Percentiles rank a stretch among this genome's conserved stretches.
phyloP scores from a whole-genome alignment of 805 yeast genomes.

The Zygoascus tannicola region DNA sequence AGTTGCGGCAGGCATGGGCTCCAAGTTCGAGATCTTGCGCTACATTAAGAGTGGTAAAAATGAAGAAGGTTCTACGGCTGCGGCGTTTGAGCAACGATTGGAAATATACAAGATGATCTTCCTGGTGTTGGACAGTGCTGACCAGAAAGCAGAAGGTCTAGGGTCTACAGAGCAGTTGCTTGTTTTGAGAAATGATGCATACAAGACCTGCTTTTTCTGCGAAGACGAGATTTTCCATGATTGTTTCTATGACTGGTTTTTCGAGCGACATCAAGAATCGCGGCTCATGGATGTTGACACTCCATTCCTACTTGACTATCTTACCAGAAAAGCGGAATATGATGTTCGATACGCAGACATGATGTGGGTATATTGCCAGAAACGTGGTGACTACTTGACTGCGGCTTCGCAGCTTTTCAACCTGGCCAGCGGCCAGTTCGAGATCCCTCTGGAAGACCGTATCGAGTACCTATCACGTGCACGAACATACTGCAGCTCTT shows the following conservation, averaged over 20 bases:
- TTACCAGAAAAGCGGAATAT: constrained; percentile 40
- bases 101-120: constrained; percentile 67
- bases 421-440: constrained; percentile 62
- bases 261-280: constrained; percentile 65
- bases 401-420: constrained; percentile 79
- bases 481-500: constrained; percentile 83
- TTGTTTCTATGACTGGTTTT: constrained; percentile 88
- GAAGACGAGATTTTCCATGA: constrained; percentile 84
- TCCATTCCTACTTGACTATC: constrained; percentile 66
- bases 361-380: constrained; percentile 83
- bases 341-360: constrained; percentile 70
- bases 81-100: constrained; percentile 42
- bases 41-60: constrained; percentile 45
- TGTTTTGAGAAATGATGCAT: constrained; percentile 56
- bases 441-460: constrained; percentile 58
- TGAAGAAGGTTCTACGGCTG: constrained; percentile 42
- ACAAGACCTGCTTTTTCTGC: constrained; percentile 61
- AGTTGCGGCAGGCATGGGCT: constrained; percentile 61
- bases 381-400: constrained; percentile 61
- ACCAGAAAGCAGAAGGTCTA: constrained; percentile 33
- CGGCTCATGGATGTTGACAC: constrained; percentile 73
- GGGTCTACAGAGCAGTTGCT: background rate
- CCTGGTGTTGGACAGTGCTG: constrained; percentile 62
- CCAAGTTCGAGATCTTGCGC: constrained; percentile 48
- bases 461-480: constrained; percentile 87